Conservation (phyloP, 1,284 basidiomycete species). For the Fistulina hepatica region DNA sequence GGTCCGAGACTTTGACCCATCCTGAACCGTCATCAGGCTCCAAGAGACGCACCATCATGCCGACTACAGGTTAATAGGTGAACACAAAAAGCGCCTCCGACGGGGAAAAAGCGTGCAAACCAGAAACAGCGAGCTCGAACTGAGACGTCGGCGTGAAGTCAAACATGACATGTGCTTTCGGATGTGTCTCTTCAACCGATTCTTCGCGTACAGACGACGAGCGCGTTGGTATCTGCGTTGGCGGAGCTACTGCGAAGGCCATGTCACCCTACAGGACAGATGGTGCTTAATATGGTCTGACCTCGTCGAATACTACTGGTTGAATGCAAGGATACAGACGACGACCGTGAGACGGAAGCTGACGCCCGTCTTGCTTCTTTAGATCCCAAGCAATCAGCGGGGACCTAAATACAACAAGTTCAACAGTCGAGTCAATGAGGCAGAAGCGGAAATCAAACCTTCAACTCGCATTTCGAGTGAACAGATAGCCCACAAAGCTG, state of each 20-base stretch:
- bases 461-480: conserved; percentile 75
- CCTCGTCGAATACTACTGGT: not conserved
- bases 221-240: conserved; percentile 30
- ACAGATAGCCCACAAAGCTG: conserved; percentile 70
- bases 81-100: conserved; percentile 1
- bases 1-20: conserved; percentile 69
- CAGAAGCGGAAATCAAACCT: conserved; percentile 34
- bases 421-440: conserved; percentile 3
- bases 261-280: not conserved
- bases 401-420: conserved; percentile 41
- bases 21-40: conserved; percentile 76
- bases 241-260: not conserved
- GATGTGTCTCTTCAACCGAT: conserved; percentile 27
- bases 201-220: conserved; percentile 44
- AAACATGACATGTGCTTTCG: conserved; percentile 53
- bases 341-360: conserved; percentile 1
- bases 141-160: conserved; percentile 62
- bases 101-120: conserved; percentile 27
- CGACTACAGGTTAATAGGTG: conserved; percentile 33
- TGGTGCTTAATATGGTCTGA: not conserved
- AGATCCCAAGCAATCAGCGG: conserved; percentile 50
- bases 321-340: not conserved
- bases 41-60: conserved; percentile 44
- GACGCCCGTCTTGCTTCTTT: conserved; percentile 18
- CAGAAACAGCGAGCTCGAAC: conserved; percentile 59